A percentile compares a stretch with the other conserved stretches of the same genome.
These are phyloP conservation scores for Lavandula angustifolia DNA, from an alignment of 257 asterid genomes.

Conservation along the genomic window DNA sequence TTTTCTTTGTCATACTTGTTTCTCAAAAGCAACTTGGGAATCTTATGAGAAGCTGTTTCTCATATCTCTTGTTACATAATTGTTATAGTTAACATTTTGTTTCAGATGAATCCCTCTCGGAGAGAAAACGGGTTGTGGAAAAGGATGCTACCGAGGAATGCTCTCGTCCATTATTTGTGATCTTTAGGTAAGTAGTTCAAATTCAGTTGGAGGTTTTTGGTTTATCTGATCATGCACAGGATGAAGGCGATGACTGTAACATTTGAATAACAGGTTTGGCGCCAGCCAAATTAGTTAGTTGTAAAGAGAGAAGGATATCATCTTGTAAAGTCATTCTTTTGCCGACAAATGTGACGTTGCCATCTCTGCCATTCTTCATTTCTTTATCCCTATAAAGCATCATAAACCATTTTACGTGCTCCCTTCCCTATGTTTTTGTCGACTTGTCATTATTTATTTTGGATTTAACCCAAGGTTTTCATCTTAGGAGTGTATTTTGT, in stretches of 20 bases:
- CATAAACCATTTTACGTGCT: slow-evolving; percentile 4
- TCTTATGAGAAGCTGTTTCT: background rate
- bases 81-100: background rate
- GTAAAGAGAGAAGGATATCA: background rate
- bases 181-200: slow-evolving; percentile 1
- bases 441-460: slow-evolving; percentile 1
- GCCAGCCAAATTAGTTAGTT: no score
- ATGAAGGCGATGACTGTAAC: no score
- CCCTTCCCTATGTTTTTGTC: slow-evolving; percentile 30
- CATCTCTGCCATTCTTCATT: slow-evolving; percentile 2
- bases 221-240: background rate
- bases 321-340: slow-evolving; percentile 27
- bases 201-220: background rate
- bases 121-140: background rate
- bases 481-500: no score
- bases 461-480: background rate
- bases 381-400: background rate
- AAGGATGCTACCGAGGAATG: background rate
- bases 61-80: background rate
- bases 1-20: no score
- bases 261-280: slow-evolving; percentile 3
- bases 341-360: slow-evolving; percentile 37
- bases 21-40: background rate
- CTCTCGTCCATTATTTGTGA: background rate
- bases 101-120: slow-evolving; percentile 19